Percentiles rank a stretch among this genome's conserved stretches.
These are phyloP conservation scores for Cardiospermum halicacabum DNA, from an alignment of 345 rosid species.

Conservation along the genomic window DNA sequence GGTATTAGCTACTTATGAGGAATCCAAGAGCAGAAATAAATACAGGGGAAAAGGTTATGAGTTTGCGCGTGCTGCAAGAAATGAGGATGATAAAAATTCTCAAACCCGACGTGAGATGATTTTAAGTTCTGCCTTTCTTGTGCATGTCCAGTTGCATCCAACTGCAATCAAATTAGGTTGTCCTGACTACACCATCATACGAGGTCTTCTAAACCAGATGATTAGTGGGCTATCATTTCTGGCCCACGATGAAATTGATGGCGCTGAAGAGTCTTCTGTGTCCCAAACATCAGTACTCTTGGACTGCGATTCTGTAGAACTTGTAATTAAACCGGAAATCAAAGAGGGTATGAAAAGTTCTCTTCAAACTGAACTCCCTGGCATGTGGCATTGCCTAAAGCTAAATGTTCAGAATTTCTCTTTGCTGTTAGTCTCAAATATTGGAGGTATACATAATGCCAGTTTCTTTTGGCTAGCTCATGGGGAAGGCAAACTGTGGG, in stretches of 20 bases:
- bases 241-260: constrained; percentile 25
- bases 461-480: constrained; percentile 76
- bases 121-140: constrained; percentile 53
- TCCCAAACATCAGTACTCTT: constrained; percentile 59
- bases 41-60: constrained; percentile 51
- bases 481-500: constrained; percentile 74
- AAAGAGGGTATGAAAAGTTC: constrained; percentile 42
- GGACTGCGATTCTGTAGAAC: constrained; percentile 73
- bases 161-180: constrained; percentile 38
- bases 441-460: constrained; percentile 63
- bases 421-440: constrained; percentile 60
- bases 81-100: constrained; percentile 48
- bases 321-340: constrained; percentile 56
- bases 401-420: constrained; percentile 55
- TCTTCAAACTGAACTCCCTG: constrained; percentile 81
- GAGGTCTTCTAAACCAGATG: constrained; percentile 45
- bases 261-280: constrained; percentile 23
- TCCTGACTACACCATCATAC: constrained; percentile 43
- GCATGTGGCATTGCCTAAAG: constrained; percentile 69
- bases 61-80: constrained; percentile 55
- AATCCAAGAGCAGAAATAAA: constrained; percentile 41
- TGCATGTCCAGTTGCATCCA: constrained; percentile 54
- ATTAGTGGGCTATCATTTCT: constrained; percentile 35
- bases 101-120: constrained; percentile 56
- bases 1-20: constrained; percentile 57